A percentile compares a stretch with the other conserved stretches of the same genome.
phyloP scores from a whole-genome alignment of 2,329 filamentous ascomycete species.

The Aureobasidium sp. region DNA sequence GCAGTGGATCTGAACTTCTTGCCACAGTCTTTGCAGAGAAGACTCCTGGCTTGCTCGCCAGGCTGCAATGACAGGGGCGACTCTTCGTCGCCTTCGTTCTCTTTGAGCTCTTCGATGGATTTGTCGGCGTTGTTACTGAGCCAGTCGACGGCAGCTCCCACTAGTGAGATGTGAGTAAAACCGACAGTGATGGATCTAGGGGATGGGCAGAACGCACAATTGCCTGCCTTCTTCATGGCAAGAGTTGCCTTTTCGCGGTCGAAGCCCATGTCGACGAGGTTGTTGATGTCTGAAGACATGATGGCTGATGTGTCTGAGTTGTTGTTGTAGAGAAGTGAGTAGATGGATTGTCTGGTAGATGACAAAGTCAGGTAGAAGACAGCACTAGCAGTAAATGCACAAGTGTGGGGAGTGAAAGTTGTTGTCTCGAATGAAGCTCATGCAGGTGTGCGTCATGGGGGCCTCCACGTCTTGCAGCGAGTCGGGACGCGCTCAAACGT shows the following conservation, averaged over 20 bases:
- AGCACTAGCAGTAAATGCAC: not conserved
- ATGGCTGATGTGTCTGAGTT: slow-evolving; percentile 17
- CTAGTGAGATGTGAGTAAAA: slow-evolving; percentile 36
- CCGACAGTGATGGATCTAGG: not conserved
- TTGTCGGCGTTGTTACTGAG: slow-evolving; percentile 88
- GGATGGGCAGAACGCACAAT: slow-evolving; percentile 50
- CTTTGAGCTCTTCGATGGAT: slow-evolving; percentile 70
- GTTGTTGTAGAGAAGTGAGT: not conserved
- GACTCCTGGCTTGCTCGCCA: slow-evolving; percentile 66
- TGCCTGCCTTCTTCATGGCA: slow-evolving; percentile 76
- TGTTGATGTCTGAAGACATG: slow-evolving; percentile 49
- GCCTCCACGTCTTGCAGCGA: not conserved
- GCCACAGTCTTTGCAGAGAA: slow-evolving; percentile 90
- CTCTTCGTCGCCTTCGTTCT: slow-evolving; percentile 33
- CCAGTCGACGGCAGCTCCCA: slow-evolving; percentile 90
- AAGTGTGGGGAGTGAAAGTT: slow-evolving; percentile 1
- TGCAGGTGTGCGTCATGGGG: not conserved
- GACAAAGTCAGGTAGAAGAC: not conserved
- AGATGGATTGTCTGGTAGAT: not conserved
- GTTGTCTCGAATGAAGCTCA: not conserved
- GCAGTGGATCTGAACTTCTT: slow-evolving; percentile 80
- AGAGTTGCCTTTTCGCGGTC: slow-evolving; percentile 74
- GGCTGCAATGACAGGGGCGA: slow-evolving; percentile 58
- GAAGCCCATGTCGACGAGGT: slow-evolving; percentile 66
- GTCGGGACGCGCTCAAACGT: not conserved